Conservation (phyloP, 768 basidiomycete genomes). For the Mycena leptocephala region DNA sequence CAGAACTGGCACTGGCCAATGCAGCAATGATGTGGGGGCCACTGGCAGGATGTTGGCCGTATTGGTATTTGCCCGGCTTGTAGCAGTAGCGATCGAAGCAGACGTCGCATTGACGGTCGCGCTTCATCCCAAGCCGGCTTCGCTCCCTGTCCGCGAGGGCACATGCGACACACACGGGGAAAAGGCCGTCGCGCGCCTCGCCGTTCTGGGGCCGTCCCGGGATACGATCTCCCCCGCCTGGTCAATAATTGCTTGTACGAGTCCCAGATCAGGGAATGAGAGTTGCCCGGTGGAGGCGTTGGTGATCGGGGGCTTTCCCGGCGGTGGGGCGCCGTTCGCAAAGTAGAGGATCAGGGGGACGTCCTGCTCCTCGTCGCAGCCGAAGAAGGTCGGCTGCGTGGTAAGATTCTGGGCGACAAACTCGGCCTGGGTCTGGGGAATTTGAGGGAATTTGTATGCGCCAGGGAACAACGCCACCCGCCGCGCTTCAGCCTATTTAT, state of each 20-base stretch:
- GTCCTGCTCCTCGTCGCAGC: conserved; percentile 52
- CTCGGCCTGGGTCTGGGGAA: conserved; percentile 42
- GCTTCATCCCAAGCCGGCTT: conserved; percentile 37
- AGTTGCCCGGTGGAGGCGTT: conserved; percentile 61
- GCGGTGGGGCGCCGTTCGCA: conserved; percentile 66
- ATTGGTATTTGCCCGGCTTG: conserved; percentile 19
- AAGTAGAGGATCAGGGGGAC: conserved; percentile 72
- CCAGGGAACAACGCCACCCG: conserved; percentile 36
- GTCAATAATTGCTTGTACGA: conserved; percentile 59
- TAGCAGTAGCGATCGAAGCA: conserved; percentile 53
- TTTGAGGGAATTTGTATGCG: conserved; percentile 50
- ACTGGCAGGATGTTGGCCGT: not conserved
- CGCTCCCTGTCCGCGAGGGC: conserved; percentile 66
- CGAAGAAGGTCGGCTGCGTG: conserved; percentile 63
- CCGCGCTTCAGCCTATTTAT: conserved; percentile 19
- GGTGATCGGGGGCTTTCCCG: conserved; percentile 50
- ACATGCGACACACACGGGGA: conserved; percentile 68
- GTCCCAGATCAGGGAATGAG: conserved; percentile 52
- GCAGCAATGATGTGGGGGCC: not conserved
- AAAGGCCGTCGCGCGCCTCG: conserved; percentile 54
- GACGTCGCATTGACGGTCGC: conserved; percentile 46
- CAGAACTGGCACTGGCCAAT: not conserved
- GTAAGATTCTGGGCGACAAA: conserved; percentile 57
- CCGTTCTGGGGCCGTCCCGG: conserved; percentile 55
- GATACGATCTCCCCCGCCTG: conserved; percentile 61